Conservation (phyloP, 768 basidiomycete species). For the Termitomyces titanicus region DNA sequence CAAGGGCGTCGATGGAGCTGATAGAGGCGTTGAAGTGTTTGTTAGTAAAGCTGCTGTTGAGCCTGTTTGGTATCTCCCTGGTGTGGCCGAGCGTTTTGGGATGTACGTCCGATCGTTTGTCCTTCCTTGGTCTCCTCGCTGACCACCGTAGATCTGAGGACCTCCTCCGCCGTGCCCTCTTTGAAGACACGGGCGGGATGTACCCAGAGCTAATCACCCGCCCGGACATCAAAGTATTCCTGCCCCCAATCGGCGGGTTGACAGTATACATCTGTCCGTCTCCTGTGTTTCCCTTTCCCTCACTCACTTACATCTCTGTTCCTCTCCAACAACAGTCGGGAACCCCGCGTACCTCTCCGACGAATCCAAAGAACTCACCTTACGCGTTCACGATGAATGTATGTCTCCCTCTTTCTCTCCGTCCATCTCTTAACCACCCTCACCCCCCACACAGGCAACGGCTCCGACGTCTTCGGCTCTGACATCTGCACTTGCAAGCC, state of each 20-base stretch:
- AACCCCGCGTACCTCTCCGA: slow-evolving; percentile 77
- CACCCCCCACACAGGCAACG: slow-evolving; percentile 56
- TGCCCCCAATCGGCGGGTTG: slow-evolving; percentile 89
- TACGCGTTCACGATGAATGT: slow-evolving; percentile 96
- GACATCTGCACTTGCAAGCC: slow-evolving; percentile 94
- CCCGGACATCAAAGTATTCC: slow-evolving; percentile 92
- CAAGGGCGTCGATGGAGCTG: slow-evolving; percentile 61
- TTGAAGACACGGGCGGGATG: slow-evolving; percentile 96
- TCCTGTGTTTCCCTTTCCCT: background rate
- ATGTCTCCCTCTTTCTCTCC: slow-evolving; percentile 15
- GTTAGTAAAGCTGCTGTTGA: slow-evolving; percentile 95
- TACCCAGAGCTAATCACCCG: slow-evolving; percentile 95
- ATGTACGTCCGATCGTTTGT: slow-evolving; percentile 51
- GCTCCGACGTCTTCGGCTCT: slow-evolving; percentile 94
- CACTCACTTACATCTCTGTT: background rate
- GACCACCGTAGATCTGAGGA: slow-evolving; percentile 63
- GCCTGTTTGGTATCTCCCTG: slow-evolving; percentile 94
- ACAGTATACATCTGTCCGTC: slow-evolving; percentile 87
- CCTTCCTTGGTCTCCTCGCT: background rate
- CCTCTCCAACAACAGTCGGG: slow-evolving; percentile 51
- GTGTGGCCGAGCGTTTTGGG: slow-evolving; percentile 89
- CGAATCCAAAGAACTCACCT: slow-evolving; percentile 72
- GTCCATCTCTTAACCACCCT: background rate
- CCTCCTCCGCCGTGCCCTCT: slow-evolving; percentile 83
- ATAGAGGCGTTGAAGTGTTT: slow-evolving; percentile 82